A percentile compares a stretch with the other conserved stretches of the same genome.
These are phyloP conservation scores for Tuber umbilicatum DNA, from an alignment of 495 filamentous ascomycete genomes.

Conservation along the genomic window DNA sequence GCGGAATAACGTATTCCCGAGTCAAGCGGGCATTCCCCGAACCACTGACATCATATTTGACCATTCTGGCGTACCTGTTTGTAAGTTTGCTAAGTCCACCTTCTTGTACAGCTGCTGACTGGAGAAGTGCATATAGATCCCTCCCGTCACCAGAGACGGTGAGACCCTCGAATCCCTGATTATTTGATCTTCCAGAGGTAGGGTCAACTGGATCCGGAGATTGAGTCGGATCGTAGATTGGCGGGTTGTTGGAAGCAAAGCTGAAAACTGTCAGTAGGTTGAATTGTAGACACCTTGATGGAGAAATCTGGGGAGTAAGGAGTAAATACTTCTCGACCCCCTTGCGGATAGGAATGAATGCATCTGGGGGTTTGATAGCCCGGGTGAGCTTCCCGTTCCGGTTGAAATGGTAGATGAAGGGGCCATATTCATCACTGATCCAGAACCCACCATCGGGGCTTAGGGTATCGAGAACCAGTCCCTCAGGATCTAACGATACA, in stretches of 20 bases:
- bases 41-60: conserved; percentile 57
- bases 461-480: conserved; percentile 53
- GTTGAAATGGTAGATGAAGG: conserved; percentile 64
- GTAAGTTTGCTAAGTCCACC: conserved; percentile 54
- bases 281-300: neutral
- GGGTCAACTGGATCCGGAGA: conserved; percentile 52
- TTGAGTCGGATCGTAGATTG: conserved; percentile 52
- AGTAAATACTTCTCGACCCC: conserved; percentile 34
- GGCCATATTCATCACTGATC: conserved; percentile 75
- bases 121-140: conserved; percentile 60
- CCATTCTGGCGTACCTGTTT: conserved; percentile 53
- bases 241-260: conserved; percentile 58
- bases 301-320: neutral
- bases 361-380: conserved; percentile 62
- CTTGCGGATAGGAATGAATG: conserved; percentile 62
- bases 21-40: conserved; percentile 45
- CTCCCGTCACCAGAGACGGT: conserved; percentile 59
- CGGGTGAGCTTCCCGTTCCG: conserved; percentile 53
- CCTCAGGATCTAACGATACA: conserved; percentile 63
- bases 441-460: conserved; percentile 60
- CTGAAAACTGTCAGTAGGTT: conserved; percentile 36
- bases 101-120: conserved; percentile 61
- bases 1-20: conserved; percentile 62
- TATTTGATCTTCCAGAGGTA: conserved; percentile 61
- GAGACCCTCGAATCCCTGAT: conserved; percentile 72